Conservation (phyloP, 208 protist species). For the Crithidia fasciculata region DNA sequence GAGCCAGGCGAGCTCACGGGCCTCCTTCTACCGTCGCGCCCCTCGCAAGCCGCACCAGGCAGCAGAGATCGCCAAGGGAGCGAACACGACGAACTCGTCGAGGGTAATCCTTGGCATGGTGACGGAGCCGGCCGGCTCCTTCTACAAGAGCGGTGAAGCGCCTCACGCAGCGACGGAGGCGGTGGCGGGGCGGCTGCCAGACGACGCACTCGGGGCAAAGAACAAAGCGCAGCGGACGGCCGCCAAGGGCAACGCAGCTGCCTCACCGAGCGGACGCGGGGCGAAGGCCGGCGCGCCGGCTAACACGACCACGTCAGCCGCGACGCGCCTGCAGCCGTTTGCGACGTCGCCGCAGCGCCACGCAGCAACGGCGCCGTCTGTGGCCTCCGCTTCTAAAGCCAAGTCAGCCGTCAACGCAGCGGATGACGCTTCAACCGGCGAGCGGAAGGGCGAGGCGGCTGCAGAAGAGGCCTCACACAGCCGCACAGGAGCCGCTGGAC, state of each 20-base stretch:
- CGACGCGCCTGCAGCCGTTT: too few species aligned
- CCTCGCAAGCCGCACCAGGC: neutral
- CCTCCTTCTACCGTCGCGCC: constrained; percentile 1
- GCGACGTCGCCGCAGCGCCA: too few species aligned
- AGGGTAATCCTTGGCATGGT: neutral
- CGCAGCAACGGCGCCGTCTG: too few species aligned
- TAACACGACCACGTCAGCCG: neutral
- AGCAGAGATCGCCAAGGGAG: neutral
- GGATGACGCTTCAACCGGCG: too few species aligned
- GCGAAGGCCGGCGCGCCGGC: neutral
- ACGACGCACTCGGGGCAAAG: neutral
- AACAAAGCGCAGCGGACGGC: neutral
- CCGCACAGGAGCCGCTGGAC: neutral
- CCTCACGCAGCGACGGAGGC: neutral
- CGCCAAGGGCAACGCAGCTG: neutral
- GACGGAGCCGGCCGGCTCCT: neutral
- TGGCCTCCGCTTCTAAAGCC: too few species aligned
- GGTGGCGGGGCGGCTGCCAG: neutral
- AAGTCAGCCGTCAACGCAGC: too few species aligned
- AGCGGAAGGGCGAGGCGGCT: too few species aligned
- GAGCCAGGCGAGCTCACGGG: neutral
- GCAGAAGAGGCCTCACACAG: too few species aligned
- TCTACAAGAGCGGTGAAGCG: neutral
- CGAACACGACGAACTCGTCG: neutral
- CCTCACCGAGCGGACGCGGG: neutral